Base-by-base conservation (phyloP, 257 asterid species). In the Capsicum pubescens region DNA sequence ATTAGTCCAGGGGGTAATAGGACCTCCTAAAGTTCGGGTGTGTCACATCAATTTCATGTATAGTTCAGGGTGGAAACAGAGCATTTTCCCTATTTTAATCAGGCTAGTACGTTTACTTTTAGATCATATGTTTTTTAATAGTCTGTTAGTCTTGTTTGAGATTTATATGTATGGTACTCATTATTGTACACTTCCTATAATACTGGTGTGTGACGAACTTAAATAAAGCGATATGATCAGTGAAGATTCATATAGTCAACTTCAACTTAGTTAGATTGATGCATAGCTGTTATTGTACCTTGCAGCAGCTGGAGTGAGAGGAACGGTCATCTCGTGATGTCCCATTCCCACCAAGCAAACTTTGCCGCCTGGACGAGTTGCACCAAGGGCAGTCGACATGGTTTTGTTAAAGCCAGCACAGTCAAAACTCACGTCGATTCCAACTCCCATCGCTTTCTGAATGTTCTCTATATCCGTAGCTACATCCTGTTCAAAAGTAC, bases 291-390 rank as follows among this genome's bases (percentile, higher is more conserved):
- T 26, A 26, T 26, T n/a, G 5, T 86, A 96, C 99, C 97, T 93
- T 82, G 90, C 98, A 58, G 98, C 95, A 87, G 99, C 98, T 21
- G 97, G 93, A 17, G 97, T 87, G 48, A 96, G 97, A 26, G 98
- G 99, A 81, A 96, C 74, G 7, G 90, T 93, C 99, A 94, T 96
- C 83, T 88, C 90, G 0, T 81, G 84, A 83, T 93, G 97, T 9
- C 97, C 98, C 88, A 96, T 72, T 17, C 99, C 98, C n/a, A 94
- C 98, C 13, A 94, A 97, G 86, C 98, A 94, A 84, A 96, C 98
- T 88, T 90, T 93, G n/a, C 99, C 98, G 74, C 99, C 98, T 0
- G 98, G 82, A 19, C 88, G 83, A 61, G 98, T 96, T 26, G 98
- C 98, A 9, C 88, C 87, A n/a, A 96, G 92, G 52, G 97, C 98